These are phyloP conservation scores for Wickerhamomyces sp. DNA, from an alignment of 1,139 yeast species.

Conservation along the genomic window DNA sequence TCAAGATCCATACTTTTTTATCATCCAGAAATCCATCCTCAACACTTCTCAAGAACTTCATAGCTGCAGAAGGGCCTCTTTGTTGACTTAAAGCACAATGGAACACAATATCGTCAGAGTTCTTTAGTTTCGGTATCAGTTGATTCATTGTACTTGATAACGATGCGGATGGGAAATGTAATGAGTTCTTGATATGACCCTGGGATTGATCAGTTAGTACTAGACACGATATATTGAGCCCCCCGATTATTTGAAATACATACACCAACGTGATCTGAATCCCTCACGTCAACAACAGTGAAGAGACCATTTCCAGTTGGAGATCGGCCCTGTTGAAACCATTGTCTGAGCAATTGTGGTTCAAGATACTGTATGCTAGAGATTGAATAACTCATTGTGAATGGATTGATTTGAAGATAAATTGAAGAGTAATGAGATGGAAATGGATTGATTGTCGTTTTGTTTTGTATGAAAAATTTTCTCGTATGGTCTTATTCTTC, in stretches of 20 bases:
- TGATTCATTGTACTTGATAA: constrained; percentile 40
- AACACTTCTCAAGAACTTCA: constrained; percentile 54
- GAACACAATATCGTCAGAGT: constrained; percentile 59
- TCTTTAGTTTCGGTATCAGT: constrained; percentile 35
- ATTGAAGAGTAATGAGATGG: neutral
- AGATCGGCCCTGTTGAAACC: constrained; percentile 39
- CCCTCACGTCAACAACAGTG: constrained; percentile 82
- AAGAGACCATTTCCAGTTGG: constrained; percentile 40
- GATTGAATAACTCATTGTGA: constrained; percentile 13
- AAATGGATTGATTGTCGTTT: too few species aligned
- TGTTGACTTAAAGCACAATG: constrained; percentile 90
- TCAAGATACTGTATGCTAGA: constrained; percentile 39
- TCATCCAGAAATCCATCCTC: constrained; percentile 34
- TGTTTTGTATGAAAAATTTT: too few species aligned
- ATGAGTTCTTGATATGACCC: constrained; percentile 66
- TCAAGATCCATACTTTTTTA: constrained; percentile 62
- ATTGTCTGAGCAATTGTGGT: constrained; percentile 38
- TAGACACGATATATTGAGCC: neutral
- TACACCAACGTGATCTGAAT: constrained; percentile 64
- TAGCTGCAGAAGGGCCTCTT: constrained; percentile 83
- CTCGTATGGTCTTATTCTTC: too few species aligned
- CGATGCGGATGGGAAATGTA: constrained; percentile 56
- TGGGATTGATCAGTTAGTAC: constrained; percentile 22
- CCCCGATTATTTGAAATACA: constrained; percentile 23
- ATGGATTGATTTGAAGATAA: neutral